phyloP scores from a whole-genome alignment of 2,329 filamentous ascomycete genomes.

The Aureobasidium mangrovei region DNA sequence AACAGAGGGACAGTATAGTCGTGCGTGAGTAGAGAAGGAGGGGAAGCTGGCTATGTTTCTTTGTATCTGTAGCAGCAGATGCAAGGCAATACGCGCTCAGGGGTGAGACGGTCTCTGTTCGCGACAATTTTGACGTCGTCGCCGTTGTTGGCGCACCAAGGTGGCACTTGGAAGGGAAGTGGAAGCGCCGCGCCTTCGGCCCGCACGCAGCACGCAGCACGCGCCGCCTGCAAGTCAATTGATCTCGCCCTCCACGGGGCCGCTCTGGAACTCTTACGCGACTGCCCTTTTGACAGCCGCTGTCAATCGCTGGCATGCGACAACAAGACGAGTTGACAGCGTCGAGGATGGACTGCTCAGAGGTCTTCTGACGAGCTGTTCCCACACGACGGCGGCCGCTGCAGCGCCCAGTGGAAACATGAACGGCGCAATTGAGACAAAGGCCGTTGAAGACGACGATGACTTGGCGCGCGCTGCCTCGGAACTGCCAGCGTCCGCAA shows the following conservation, averaged over 20 bases:
- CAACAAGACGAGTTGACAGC: too few relatives aligned
- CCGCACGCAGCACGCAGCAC: background rate
- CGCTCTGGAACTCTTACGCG: too few relatives aligned
- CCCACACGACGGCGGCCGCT: background rate
- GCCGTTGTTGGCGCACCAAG: background rate
- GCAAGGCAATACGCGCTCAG: slow-evolving; percentile 7
- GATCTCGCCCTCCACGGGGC: too few relatives aligned
- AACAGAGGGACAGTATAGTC: background rate
- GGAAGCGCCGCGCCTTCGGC: slow-evolving; percentile 1
- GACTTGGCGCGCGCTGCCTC: slow-evolving; percentile 1
- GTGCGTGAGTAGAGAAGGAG: background rate
- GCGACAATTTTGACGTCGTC: slow-evolving; percentile 13
- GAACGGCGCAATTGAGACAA: slow-evolving; percentile 9
- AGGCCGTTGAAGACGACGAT: slow-evolving; percentile 5
- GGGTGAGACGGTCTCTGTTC: background rate
- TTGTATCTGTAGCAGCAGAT: background rate
- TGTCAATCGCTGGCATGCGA: too few relatives aligned
- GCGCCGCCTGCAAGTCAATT: too few relatives aligned
- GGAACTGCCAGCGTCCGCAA: background rate
- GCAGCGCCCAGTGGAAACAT: slow-evolving; percentile 8
- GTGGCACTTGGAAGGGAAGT: too few relatives aligned
- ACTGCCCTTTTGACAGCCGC: too few relatives aligned
- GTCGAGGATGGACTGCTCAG: too few relatives aligned
- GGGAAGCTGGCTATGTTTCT: background rate
- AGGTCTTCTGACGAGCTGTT: background rate